phyloP scores from a whole-genome alignment of 208 protist genomes.

The Trypanosoma scelopori region DNA sequence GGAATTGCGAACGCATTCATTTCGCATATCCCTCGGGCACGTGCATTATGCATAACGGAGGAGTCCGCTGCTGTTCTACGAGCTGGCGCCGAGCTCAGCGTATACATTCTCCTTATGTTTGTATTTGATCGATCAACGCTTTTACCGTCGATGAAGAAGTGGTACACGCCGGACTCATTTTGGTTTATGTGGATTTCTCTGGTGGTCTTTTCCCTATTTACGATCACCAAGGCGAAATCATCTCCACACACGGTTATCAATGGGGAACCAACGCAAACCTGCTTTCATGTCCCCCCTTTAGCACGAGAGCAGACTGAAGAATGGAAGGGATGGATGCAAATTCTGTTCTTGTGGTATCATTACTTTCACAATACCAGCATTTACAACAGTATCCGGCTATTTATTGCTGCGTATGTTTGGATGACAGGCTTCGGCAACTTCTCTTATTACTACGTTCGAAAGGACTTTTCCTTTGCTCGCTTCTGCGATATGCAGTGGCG shows the following conservation, averaged over 20 bases:
- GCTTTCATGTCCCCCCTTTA: conserved; percentile 35
- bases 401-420: conserved; percentile 89
- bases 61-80: conserved; percentile 6
- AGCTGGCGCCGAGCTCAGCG: conserved; percentile 23
- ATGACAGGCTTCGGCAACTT: conserved; percentile 93
- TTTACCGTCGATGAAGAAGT: conserved; percentile 25
- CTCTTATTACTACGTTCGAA: conserved; percentile 76
- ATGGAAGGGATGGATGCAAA: conserved; percentile 92
- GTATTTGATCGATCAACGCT: conserved; percentile 38
- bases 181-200: conserved; percentile 31
- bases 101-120: conserved; percentile 39
- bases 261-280: neutral
- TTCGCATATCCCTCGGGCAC: neutral
- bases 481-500: conserved; percentile 69
- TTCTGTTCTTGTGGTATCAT: conserved; percentile 88
- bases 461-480: conserved; percentile 60
- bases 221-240: conserved; percentile 21
- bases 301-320: conserved; percentile 89
- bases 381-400: conserved; percentile 86
- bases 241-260: conserved; percentile 3
- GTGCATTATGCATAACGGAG: neutral
- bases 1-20: neutral
- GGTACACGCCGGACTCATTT: conserved; percentile 32
- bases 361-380: conserved; percentile 75
- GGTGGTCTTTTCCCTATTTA: conserved; percentile 23